phyloP scores from a whole-genome alignment of 208 protist species.

The Leishmania lainsoni region DNA sequence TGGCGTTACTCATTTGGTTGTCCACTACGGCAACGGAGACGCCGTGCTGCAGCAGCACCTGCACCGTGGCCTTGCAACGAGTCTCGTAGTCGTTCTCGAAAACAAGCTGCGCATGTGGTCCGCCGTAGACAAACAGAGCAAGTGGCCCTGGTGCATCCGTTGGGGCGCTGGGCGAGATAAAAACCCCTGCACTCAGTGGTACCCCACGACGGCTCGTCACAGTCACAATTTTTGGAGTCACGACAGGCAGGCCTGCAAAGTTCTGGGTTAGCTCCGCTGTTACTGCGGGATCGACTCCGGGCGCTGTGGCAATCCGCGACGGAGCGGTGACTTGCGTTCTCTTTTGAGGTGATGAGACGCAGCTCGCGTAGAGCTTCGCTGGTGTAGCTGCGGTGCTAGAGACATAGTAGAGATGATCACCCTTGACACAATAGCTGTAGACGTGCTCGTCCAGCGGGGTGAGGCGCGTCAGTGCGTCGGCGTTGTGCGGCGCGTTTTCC shows the following conservation, averaged over 20 bases:
- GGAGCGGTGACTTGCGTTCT: conserved; percentile 11
- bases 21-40: conserved; percentile 83
- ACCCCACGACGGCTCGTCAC: conserved; percentile 72
- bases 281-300: conserved; percentile 1
- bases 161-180: conserved; percentile 40
- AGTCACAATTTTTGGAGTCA: conserved; percentile 54
- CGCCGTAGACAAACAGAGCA: conserved; percentile 84
- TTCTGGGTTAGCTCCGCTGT: conserved; percentile 12
- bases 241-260: conserved; percentile 35
- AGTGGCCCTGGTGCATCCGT: conserved; percentile 43
- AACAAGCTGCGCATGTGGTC: conserved; percentile 88
- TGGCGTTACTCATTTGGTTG: conserved; percentile 86
- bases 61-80: conserved; percentile 47
- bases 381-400: conserved; percentile 45
- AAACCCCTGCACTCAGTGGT: conserved; percentile 69
- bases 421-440: conserved; percentile 51
- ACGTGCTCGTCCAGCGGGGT: conserved; percentile 57
- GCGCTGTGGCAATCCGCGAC: conserved; percentile 14
- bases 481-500: conserved; percentile 20
- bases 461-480: conserved; percentile 39
- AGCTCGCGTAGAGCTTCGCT: conserved; percentile 46
- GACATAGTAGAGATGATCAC: conserved; percentile 54
- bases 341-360: conserved; percentile 22
- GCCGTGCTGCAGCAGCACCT: conserved; percentile 70
- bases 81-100: conserved; percentile 63